These are phyloP conservation scores for Hamamelis virginiana DNA, from an alignment of 164 flowering plant genomes.

Conservation along the genomic window DNA sequence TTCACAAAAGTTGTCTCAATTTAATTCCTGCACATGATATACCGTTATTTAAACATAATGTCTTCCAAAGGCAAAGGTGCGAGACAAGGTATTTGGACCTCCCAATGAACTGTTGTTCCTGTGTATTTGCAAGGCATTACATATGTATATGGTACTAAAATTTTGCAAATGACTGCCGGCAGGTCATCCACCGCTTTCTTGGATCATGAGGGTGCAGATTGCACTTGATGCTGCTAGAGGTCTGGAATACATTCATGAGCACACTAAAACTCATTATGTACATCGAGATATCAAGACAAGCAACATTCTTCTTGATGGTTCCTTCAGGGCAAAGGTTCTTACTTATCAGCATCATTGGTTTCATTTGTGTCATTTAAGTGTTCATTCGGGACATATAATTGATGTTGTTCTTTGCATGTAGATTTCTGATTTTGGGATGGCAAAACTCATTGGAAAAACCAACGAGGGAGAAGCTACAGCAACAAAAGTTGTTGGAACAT, in stretches of 20 bases:
- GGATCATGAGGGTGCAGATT: constrained; percentile 89
- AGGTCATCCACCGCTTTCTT: constrained; percentile 86
- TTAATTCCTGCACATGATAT: too few relatives aligned
- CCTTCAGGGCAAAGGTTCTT: constrained; percentile 83
- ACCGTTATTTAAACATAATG: too few relatives aligned
- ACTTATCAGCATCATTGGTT: not conserved
- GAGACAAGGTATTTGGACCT: not conserved
- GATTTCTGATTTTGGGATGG: constrained; percentile 96
- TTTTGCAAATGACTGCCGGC: constrained; percentile 5
- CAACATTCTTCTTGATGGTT: constrained; percentile 84
- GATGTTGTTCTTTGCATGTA: constrained; percentile 19
- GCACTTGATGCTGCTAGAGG: constrained; percentile 96
- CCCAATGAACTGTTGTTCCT: not conserved
- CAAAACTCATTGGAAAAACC: constrained; percentile 75
- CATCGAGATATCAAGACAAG: constrained; percentile 95
- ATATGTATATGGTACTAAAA: constrained; percentile 4
- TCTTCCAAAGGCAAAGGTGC: not conserved
- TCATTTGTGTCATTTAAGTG: not conserved
- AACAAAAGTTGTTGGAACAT: constrained; percentile 93
- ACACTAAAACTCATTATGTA: constrained; percentile 88
- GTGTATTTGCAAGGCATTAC: not conserved
- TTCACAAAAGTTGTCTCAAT: not conserved
- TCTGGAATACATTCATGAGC: constrained; percentile 94
- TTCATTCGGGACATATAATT: constrained; percentile 10
- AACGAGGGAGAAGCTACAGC: constrained; percentile 72